Conservation (phyloP, 805 yeast species). For the Scheffersomyces stipitis region DNA sequence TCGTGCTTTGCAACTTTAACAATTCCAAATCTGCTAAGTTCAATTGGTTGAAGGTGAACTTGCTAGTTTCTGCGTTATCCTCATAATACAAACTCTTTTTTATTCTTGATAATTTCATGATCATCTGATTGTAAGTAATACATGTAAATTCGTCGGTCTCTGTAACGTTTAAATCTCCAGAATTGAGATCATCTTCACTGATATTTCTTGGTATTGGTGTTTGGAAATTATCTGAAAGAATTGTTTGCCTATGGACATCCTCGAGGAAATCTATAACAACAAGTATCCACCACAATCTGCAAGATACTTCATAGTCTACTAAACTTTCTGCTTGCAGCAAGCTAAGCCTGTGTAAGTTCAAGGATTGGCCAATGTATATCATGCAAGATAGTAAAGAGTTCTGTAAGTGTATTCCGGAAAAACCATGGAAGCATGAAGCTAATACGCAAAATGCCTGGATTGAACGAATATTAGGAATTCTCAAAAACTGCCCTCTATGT, state of each 20-base stretch:
- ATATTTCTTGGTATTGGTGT: conserved; percentile 22
- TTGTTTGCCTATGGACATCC: conserved; percentile 18
- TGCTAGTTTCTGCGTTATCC: conserved; percentile 6
- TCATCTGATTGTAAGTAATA: conserved; percentile 13
- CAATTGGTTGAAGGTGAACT: not conserved
- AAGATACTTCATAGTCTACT: conserved; percentile 12
- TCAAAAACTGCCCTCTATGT: conserved; percentile 30
- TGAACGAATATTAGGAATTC: conserved; percentile 21
- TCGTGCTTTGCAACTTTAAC: not conserved
- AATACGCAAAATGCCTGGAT: conserved; percentile 25
- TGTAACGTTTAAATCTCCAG: conserved; percentile 6
- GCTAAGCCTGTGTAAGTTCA: conserved; percentile 18
- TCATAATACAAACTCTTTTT: conserved; percentile 24
- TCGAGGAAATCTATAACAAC: conserved; percentile 33
- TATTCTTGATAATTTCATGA: conserved; percentile 18
- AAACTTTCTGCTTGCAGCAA: conserved; percentile 1
- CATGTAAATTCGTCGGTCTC: conserved; percentile 21
- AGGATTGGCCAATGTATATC: conserved; percentile 21
- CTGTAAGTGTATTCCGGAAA: conserved; percentile 28
- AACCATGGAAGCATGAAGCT: conserved; percentile 22
- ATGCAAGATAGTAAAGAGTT: conserved; percentile 18
- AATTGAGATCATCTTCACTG: conserved; percentile 8
- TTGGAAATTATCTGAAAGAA: conserved; percentile 18
- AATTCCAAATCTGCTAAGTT: not conserved
- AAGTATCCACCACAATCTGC: conserved; percentile 27